Base-by-base conservation (phyloP, 2,329 filamentous ascomycete genomes). In the Pestalotiopsis sp. region DNA sequence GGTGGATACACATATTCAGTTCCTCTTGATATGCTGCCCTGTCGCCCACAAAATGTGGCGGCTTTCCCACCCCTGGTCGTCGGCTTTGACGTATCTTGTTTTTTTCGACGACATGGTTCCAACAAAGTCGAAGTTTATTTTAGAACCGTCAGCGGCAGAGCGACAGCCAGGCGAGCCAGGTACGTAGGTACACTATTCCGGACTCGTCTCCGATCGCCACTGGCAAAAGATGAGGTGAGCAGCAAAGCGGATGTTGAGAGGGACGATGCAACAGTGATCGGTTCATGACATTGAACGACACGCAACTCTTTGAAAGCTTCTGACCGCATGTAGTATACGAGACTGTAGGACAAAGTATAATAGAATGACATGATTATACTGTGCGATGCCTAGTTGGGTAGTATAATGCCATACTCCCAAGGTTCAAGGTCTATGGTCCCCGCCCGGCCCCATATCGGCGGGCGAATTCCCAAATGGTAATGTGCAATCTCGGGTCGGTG, bases 131-230 rank as follows among this genome's bases (percentile, higher is more conserved):
- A 62, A 62, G 59, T 62, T 62, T 36, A 62, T 62, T 62, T 62
- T 62, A 62, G 59, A 62, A 38, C 59, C 59, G 59, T 62, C 59
- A 11, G 59, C 59, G 59, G 59, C 25, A 36, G 59, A 62, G 59
- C 59, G 59, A 62, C 59, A 62, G 59, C 59, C 38, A 36, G 13
- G 17, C 36, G n/a, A 27, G 57, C 59, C 36, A 14, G 59, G 27
- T 20, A 36, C 31, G 7, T 36, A 36, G 31, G 31, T 9, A 36
- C 31, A 9, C 31, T 36, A 36, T 36, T 36, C 31, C 31, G 31
- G 31, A 36, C 31, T 36, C 31, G 31, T 38, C 14, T 39, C 31
- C 13, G 59, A 39, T 39, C 36, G 45, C 45, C 45, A 52, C 45
- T 9, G 17, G 20, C 14, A 23, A 20, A 20, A 52, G 20, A 52